Conservation (phyloP, 306 rosid species). For the Cyamopsis tetragonoloba region DNA sequence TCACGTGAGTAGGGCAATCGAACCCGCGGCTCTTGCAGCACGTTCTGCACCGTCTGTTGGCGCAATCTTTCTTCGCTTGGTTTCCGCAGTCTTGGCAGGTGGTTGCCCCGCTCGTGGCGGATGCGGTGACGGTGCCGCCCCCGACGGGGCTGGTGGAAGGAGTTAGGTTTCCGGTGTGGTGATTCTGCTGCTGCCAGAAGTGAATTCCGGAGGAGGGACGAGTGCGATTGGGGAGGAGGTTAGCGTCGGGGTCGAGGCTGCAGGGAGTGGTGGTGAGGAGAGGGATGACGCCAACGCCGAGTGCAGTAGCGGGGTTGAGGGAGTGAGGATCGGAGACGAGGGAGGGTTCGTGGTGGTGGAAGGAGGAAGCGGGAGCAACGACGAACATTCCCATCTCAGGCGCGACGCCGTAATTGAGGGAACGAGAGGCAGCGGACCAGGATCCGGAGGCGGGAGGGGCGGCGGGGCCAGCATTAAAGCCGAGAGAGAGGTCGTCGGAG, state of each 20-base stretch:
- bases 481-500: constrained; percentile 77
- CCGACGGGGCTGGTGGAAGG: too few relatives aligned
- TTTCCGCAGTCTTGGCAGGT: constrained; percentile 96
- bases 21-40: constrained; percentile 91
- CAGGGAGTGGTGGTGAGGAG: constrained; percentile 58
- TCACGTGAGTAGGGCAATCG: constrained; percentile 86
- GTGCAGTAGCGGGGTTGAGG: constrained; percentile 72
- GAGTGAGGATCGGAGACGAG: constrained; percentile 51
- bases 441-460: constrained; percentile 48
- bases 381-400: constrained; percentile 71
- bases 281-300: constrained; percentile 82
- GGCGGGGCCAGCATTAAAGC: constrained; percentile 83
- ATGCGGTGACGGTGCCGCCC: too few relatives aligned
- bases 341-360: constrained; percentile 28
- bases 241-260: constrained; percentile 36
- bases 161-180: too few relatives aligned
- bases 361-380: constrained; percentile 61
- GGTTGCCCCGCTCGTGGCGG: constrained; percentile 43
- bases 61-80: constrained; percentile 93
- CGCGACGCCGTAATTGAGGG: constrained; percentile 51
- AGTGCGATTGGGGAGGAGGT: constrained; percentile 12
- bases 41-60: constrained; percentile 77
- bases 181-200: constrained; percentile 74
- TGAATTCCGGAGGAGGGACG: constrained; percentile 64
- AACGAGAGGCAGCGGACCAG: too few relatives aligned